Percentiles rank a stretch among this genome's conserved stretches.
Evolutionary conservation across 176 grass and related monocot genomes (phyloP).

Genomic region (Musa troglodytarum): DNA sequence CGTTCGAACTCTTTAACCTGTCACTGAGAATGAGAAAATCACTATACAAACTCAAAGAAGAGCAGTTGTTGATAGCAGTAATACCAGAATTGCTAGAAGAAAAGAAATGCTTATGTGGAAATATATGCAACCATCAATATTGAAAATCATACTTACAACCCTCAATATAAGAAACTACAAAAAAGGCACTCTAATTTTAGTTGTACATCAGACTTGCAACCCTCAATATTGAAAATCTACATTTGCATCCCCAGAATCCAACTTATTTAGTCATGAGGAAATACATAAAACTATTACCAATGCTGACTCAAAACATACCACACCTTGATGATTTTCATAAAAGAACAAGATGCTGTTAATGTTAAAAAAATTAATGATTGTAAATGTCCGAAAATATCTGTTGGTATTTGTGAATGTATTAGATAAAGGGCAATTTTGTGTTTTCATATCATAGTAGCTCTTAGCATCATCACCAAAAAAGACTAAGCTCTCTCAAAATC

Average conservation of each 20-base stretch:
- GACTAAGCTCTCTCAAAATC: too few relatives aligned
- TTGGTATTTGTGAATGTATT: too few relatives aligned
- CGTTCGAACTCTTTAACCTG: constrained; percentile 94
- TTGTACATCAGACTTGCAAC: background rate
- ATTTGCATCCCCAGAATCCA: too few relatives aligned
- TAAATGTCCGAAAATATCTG: too few relatives aligned
- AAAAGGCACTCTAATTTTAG: background rate
- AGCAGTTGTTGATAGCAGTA: background rate
- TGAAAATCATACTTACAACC: background rate
- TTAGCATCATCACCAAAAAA: too few relatives aligned
- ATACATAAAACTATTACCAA: too few relatives aligned
- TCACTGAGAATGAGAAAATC: constrained; percentile 28
- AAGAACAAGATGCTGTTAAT: background rate
- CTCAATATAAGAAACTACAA: background rate
- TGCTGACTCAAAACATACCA: too few relatives aligned
- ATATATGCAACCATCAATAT: background rate
- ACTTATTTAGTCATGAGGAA: too few relatives aligned
- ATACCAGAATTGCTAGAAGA: background rate
- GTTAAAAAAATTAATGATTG: too few relatives aligned
- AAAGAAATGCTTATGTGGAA: background rate
- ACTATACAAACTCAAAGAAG: constrained; percentile 5
- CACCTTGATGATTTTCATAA: background rate
- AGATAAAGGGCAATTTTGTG: too few relatives aligned
- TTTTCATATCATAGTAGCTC: too few relatives aligned
- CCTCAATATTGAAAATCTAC: too few relatives aligned